Percentiles rank a stretch among this genome's conserved stretches.
phyloP scores from a whole-genome alignment of 345 rosid species.

The Zanthoxylum bungeanum region DNA sequence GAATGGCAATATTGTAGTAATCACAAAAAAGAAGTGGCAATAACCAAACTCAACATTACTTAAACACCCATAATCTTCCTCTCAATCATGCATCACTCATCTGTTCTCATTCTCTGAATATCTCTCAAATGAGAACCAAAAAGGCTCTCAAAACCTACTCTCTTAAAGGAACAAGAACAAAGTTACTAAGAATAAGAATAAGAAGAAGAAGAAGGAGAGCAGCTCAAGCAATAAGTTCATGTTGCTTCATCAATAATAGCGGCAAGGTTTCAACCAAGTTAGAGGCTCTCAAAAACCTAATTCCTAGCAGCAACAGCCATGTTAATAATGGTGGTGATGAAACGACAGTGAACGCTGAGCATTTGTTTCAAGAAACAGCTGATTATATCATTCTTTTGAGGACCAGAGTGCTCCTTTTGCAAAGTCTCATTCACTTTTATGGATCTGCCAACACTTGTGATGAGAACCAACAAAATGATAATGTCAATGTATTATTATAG shows the following conservation, averaged over 20 bases:
- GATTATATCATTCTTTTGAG: constrained; percentile 70
- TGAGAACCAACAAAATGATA: constrained; percentile 15
- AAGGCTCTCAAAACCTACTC: constrained; percentile 29
- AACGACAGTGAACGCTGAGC: constrained; percentile 33
- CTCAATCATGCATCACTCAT: not conserved
- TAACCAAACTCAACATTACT: constrained; percentile 29
- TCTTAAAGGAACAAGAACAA: constrained; percentile 3
- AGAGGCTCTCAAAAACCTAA: constrained; percentile 63
- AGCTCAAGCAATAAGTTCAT: not conserved
- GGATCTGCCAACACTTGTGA: constrained; percentile 33
- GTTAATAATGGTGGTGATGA: not conserved
- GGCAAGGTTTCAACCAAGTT: constrained; percentile 62
- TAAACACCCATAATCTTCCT: constrained; percentile 28
- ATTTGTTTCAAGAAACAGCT: constrained; percentile 75
- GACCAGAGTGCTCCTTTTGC: constrained; percentile 64
- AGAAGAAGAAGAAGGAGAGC: constrained; percentile 6
- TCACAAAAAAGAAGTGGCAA: constrained; percentile 21
- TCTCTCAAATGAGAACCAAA: constrained; percentile 31
- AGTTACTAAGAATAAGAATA: constrained; percentile 8
- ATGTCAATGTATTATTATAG: constrained; percentile 26
- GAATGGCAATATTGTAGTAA: constrained; percentile 42
- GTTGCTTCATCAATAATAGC: not conserved
- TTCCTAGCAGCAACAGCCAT: constrained; percentile 37
- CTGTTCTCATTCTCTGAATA: not conserved
- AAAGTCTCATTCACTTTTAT: constrained; percentile 59